Evolutionary conservation across 148 eudicot species (phyloP).

Genomic region (Rhododendron vialii): DNA sequence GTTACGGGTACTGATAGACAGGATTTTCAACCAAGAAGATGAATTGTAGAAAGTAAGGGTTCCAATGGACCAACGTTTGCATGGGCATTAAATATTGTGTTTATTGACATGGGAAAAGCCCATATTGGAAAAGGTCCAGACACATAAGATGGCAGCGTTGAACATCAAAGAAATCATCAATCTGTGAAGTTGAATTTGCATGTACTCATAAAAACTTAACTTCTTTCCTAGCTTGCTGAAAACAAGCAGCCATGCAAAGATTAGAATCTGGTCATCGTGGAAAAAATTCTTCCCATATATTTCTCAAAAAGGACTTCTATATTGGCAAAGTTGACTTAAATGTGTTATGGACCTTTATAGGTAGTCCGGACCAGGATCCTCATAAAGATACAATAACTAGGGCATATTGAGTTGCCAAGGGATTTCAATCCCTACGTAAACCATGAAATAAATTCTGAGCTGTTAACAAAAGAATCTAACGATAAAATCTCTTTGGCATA

Average conservation of each 20-base stretch:
- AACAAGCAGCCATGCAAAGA: not conserved
- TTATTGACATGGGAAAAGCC: not conserved
- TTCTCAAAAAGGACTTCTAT: not conserved
- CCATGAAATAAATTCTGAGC: not conserved
- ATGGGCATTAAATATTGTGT: not conserved
- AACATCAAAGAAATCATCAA: not conserved
- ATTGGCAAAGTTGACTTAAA: not conserved
- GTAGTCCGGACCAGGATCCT: not conserved
- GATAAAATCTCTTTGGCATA: not conserved
- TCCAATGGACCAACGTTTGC: not conserved
- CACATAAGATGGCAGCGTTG: not conserved
- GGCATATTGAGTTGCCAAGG: not conserved
- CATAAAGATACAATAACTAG: not conserved
- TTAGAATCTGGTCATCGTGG: not conserved
- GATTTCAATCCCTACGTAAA: not conserved
- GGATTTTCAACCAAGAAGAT: not conserved
- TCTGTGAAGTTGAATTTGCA: not conserved
- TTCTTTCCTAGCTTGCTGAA: not conserved
- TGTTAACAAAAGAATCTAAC: not conserved
- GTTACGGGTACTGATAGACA: not conserved
- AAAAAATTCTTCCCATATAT: not conserved
- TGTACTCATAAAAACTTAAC: not conserved
- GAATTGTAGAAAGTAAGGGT: not conserved
- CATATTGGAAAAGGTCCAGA: not conserved
- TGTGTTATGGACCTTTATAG: not conserved